Conservation (phyloP, 202 grass and related monocot genomes). For the Panicum hallii region DNA sequence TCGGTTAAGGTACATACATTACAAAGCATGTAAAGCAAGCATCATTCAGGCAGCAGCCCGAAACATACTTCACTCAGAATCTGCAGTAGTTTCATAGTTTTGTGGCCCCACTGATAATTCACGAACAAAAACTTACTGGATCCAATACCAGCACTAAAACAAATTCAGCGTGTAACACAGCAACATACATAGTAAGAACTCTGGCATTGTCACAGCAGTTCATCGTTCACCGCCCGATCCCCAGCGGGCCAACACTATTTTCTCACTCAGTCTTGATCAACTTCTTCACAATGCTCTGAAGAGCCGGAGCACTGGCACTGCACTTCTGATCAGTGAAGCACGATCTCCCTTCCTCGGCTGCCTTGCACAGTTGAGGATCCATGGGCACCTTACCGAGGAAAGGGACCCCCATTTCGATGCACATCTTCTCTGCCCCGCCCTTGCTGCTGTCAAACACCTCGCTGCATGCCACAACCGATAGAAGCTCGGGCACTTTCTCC, state of each 20-base stretch:
- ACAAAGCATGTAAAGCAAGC: neutral
- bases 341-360: conserved; percentile 91
- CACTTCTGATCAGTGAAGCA: conserved; percentile 88
- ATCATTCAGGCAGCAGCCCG: neutral
- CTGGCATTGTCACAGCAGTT: neutral
- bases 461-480: conserved; percentile 64
- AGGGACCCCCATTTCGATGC: conserved; percentile 79
- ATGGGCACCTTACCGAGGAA: conserved; percentile 95
- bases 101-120: neutral
- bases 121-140: neutral
- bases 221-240: neutral
- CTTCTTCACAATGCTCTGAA: conserved; percentile 81
- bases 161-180: neutral
- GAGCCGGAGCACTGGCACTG: conserved; percentile 67
- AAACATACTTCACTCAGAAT: neutral
- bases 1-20: neutral
- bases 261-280: conserved; percentile 52
- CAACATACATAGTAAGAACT: neutral
- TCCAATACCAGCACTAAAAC: neutral
- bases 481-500: conserved; percentile 75
- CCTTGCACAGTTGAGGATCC: conserved; percentile 87
- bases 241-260: neutral
- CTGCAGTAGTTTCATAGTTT: neutral
- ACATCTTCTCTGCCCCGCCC: conserved; percentile 87
- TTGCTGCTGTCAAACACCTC: conserved; percentile 89